phyloP scores from a whole-genome alignment of 495 filamentous ascomycete species.

The Saxophila tyrrhenica region DNA sequence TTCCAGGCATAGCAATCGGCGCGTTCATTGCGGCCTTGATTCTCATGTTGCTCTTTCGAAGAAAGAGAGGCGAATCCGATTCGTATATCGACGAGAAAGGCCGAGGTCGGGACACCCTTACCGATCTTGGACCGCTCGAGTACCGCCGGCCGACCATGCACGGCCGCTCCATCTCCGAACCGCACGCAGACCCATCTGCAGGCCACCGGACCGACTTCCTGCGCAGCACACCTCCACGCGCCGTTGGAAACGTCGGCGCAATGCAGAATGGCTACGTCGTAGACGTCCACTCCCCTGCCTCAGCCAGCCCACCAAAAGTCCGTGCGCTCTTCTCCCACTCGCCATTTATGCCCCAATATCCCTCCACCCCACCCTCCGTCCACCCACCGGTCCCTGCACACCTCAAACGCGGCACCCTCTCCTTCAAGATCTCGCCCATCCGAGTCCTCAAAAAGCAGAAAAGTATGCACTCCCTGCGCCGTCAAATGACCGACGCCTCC shows the following conservation, averaged over 20 bases:
- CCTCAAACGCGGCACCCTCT: constrained; percentile 15
- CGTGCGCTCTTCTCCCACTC: constrained; percentile 12
- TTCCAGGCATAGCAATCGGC: constrained; percentile 49
- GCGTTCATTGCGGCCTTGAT: constrained; percentile 36
- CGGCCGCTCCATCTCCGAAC: constrained; percentile 37
- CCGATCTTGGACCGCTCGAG: constrained; percentile 6
- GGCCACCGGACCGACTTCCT: constrained; percentile 50
- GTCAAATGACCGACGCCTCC: constrained; percentile 9
- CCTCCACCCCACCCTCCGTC: neutral
- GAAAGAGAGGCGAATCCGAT: constrained; percentile 16
- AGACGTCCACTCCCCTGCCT: constrained; percentile 6
- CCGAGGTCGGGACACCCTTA: constrained; percentile 10
- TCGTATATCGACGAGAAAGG: constrained; percentile 23
- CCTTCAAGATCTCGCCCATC: constrained; percentile 12
- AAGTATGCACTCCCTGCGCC: constrained; percentile 18
- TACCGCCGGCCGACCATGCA: constrained; percentile 28
- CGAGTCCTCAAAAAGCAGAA: constrained; percentile 15
- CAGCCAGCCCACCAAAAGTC: constrained; percentile 7
- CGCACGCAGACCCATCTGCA: constrained; percentile 37
- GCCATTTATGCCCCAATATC: constrained; percentile 8
- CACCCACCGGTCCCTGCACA: constrained; percentile 12
- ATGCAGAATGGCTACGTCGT: constrained; percentile 4
- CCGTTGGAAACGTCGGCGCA: constrained; percentile 1
- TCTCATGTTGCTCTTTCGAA: constrained; percentile 35
- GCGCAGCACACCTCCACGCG: constrained; percentile 23